These are phyloP conservation scores for Tremella mesenterica DNA, from an alignment of 768 basidiomycete species.

Conservation along the genomic window DNA sequence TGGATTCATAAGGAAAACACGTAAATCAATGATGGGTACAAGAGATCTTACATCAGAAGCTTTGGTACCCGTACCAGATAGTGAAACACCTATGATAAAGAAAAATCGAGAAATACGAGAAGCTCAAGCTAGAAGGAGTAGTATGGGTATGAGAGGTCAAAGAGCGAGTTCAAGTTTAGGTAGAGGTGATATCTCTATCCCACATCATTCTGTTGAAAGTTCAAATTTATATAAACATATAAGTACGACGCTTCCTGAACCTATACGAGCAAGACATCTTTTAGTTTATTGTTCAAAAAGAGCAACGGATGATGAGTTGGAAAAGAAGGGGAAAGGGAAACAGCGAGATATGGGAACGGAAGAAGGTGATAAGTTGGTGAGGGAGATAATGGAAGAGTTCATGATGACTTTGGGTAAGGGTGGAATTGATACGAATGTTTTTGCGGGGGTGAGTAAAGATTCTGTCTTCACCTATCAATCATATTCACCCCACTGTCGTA, in stretches of 20 bases:
- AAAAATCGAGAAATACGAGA: constrained; percentile 39
- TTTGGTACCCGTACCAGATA: constrained; percentile 33
- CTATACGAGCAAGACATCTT: constrained; percentile 37
- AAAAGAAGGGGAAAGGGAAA: constrained; percentile 13
- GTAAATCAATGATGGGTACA: constrained; percentile 18
- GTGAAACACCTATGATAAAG: constrained; percentile 40
- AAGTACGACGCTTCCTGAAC: constrained; percentile 32
- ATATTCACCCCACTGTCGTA: no score
- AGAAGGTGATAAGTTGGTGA: constrained; percentile 37
- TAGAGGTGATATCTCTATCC: constrained; percentile 42
- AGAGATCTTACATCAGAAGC: constrained; percentile 21
- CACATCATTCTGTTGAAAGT: constrained; percentile 32
- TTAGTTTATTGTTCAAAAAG: constrained; percentile 38
- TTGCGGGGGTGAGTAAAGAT: constrained; percentile 20
- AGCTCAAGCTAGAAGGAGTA: constrained; percentile 30
- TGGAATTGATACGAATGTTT: constrained; percentile 40
- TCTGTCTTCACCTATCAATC: no score
- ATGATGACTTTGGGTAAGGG: constrained; percentile 28
- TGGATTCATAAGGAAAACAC: constrained; percentile 21
- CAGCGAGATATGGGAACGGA: constrained; percentile 16
- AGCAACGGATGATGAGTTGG: constrained; percentile 13
- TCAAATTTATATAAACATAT: constrained; percentile 38
- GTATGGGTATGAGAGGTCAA: constrained; percentile 32
- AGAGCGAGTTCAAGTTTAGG: constrained; percentile 39
- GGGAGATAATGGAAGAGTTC: constrained; percentile 40